A percentile compares a stretch with the other conserved stretches of the same genome.
Conservation (phyloP, 2,329 filamentous ascomycete species). For the Dactylellina leptospora region DNA sequence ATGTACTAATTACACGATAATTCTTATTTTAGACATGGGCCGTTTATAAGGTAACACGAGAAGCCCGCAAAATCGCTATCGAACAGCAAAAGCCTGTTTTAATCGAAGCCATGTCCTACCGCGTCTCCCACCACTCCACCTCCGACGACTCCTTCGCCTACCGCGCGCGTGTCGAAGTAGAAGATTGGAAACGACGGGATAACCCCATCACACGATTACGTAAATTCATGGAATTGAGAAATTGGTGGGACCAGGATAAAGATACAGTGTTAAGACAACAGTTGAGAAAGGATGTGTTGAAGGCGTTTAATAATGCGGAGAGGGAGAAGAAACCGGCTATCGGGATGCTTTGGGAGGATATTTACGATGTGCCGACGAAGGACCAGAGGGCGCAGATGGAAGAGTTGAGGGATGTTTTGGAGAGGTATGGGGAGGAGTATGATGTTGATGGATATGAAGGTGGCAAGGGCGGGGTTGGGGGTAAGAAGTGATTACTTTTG, state of each 20-base stretch:
- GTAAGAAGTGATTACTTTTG: constrained; percentile 9
- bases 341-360: constrained; percentile 78
- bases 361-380: constrained; percentile 87
- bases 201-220: constrained; percentile 82
- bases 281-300: constrained; percentile 77
- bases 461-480: constrained; percentile 68
- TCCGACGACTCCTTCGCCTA: constrained; percentile 98
- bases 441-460: constrained; percentile 80
- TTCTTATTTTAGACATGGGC: constrained; percentile 71
- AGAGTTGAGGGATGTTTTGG: constrained; percentile 78
- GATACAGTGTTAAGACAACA: constrained; percentile 76
- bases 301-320: constrained; percentile 84
- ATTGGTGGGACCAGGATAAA: constrained; percentile 82
- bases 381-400: constrained; percentile 79
- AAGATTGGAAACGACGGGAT: constrained; percentile 90
- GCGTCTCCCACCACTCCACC: constrained; percentile 96
- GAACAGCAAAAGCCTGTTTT: constrained; percentile 72
- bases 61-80: constrained; percentile 80
- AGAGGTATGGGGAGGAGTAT: constrained; percentile 76
- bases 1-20: neutral
- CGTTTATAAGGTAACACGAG: constrained; percentile 79
- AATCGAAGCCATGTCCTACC: constrained; percentile 96
- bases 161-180: constrained; percentile 88
- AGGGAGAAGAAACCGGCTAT: constrained; percentile 80
- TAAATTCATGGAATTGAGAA: constrained; percentile 87